These are phyloP conservation scores for Eutrema japonicum DNA, from an alignment of 345 rosid genomes.

Conservation along the genomic window DNA sequence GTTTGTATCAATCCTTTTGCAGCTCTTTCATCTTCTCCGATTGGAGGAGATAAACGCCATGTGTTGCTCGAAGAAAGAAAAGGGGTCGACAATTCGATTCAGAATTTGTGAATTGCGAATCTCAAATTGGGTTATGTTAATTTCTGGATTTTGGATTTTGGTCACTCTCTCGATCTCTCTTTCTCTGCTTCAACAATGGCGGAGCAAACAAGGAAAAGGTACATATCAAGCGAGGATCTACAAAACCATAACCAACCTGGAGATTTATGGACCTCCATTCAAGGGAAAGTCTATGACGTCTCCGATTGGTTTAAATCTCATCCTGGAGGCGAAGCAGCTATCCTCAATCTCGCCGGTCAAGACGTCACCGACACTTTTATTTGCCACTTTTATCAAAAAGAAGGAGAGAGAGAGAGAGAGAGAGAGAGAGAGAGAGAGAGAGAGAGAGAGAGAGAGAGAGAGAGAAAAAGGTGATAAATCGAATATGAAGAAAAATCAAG, in stretches of 20 bases:
- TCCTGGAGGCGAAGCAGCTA: conserved; percentile 72
- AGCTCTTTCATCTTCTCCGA: too few relatives aligned
- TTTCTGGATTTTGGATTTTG: conserved; percentile 7
- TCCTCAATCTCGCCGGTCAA: conserved; percentile 83
- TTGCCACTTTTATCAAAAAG: too few relatives aligned
- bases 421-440: too few relatives aligned
- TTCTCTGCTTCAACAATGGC: conserved; percentile 45
- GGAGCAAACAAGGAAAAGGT: conserved; percentile 54
- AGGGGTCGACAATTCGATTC: background rate
- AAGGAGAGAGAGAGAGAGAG: too few relatives aligned
- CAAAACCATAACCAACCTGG: conserved; percentile 61
- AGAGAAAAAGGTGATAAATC: too few relatives aligned
- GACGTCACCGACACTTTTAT: too few relatives aligned
- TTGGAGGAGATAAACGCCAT: too few relatives aligned
- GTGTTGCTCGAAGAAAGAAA: too few relatives aligned
- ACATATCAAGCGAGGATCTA: conserved; percentile 67
- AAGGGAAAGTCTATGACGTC: conserved; percentile 84
- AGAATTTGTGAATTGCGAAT: conserved; percentile 23
- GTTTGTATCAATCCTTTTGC: too few relatives aligned
- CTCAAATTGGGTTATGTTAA: conserved; percentile 27
- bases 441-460: too few relatives aligned
- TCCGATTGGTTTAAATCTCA: conserved; percentile 74
- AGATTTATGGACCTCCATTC: conserved; percentile 90
- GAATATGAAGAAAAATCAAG: too few relatives aligned
- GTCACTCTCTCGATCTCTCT: background rate